phyloP scores from a whole-genome alignment of 2,329 filamentous ascomycete species.

The Ilyonectria sp. region DNA sequence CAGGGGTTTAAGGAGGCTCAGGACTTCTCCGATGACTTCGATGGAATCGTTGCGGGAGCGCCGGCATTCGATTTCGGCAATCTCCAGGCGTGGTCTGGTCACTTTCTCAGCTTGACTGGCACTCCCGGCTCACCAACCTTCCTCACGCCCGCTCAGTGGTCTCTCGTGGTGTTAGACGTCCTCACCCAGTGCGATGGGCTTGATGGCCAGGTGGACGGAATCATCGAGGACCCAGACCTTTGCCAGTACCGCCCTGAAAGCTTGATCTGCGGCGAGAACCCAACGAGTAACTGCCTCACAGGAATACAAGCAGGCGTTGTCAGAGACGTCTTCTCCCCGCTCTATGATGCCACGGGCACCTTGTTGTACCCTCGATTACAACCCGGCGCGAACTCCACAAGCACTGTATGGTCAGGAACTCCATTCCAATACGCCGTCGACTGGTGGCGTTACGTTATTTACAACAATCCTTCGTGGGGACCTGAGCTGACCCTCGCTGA shows the following conservation, averaged over 20 bases:
- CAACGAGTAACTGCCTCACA: conserved; percentile 45
- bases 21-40: conserved; percentile 69
- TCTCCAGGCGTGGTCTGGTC: conserved; percentile 55
- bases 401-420: conserved; percentile 57
- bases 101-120: conserved; percentile 10
- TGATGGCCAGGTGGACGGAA: conserved; percentile 65
- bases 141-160: conserved; percentile 53
- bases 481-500: conserved; percentile 49
- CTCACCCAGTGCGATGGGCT: conserved; percentile 64
- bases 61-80: conserved; percentile 63
- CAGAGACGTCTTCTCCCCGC: conserved; percentile 8
- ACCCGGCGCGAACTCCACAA: conserved; percentile 52
- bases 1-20: conserved; percentile 70
- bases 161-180: conserved; percentile 59
- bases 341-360: conserved; percentile 54
- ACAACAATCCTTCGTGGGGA: conserved; percentile 30
- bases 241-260: conserved; percentile 61
- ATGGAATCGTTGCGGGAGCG: conserved; percentile 62
- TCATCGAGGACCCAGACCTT: conserved; percentile 61
- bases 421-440: conserved; percentile 19
- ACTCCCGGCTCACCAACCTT: conserved; percentile 24
- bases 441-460: conserved; percentile 31
- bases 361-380: conserved; percentile 22
- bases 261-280: conserved; percentile 60
- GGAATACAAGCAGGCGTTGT: conserved; percentile 24